Percentiles rank a stretch among this genome's conserved stretches.
Conservation (phyloP, 441 rosid genomes). For the Pelargonium australe region DNA sequence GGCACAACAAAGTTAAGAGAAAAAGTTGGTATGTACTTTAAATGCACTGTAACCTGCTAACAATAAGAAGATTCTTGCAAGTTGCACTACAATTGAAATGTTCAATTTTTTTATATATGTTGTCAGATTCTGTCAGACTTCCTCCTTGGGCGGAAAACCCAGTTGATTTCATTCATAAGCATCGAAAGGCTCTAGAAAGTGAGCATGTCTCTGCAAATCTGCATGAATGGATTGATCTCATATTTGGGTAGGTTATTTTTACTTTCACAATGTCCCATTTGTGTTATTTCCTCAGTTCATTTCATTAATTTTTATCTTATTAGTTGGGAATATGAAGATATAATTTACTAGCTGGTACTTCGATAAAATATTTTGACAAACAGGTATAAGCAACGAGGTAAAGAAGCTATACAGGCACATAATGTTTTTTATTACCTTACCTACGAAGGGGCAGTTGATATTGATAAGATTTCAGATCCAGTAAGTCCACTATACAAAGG, state of each 20-base stretch:
- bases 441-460: conserved; percentile 92
- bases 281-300: too few species aligned
- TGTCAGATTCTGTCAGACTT: conserved; percentile 81
- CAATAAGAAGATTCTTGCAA: conserved; percentile 16
- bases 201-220: conserved; percentile 91
- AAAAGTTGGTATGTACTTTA: conserved; percentile 67
- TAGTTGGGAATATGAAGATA: too few species aligned
- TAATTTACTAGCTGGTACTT: conserved; percentile 4
- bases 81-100: conserved; percentile 9
- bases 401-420: conserved; percentile 91
- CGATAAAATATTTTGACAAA: conserved; percentile 25
- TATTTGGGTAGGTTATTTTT: conserved; percentile 65
- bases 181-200: conserved; percentile 93
- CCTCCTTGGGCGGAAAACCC: conserved; percentile 97
- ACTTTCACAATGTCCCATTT: too few species aligned
- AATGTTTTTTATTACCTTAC: conserved; percentile 98
- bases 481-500: conserved; percentile 40
- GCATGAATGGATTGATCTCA: conserved; percentile 98
- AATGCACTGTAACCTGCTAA: conserved; percentile 15
- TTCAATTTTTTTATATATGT: conserved; percentile 11
- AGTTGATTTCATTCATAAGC: conserved; percentile 93
- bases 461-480: conserved; percentile 85
- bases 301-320: background rate
- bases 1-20: conserved; percentile 90
- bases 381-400: conserved; percentile 98